Evolutionary conservation across 202 grass and related monocot species (phyloP), one percentile per base, ranked within the genome.

Genomic region (Panicum virgatum): DNA sequence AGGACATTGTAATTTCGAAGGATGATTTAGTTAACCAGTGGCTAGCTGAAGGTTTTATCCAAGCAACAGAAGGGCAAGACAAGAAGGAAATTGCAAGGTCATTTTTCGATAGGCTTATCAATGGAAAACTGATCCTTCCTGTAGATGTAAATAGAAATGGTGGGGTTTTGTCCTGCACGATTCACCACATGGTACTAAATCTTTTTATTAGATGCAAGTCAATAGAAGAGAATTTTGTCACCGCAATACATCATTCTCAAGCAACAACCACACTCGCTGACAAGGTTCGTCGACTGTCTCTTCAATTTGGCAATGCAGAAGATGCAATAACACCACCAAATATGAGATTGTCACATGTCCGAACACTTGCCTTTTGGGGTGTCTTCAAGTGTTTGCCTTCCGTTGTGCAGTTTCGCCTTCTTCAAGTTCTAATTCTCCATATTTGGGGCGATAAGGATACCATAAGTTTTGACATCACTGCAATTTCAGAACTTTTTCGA

Each of bases 251-350:
- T 68, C 4, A 80, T 44, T 72, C 47, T 38, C 50, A 69, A 36
- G 22, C 46, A 30, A 34, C 6, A 7, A 67, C 10, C 16, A 15
- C 11, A 32, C 1, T 65, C 3, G 7, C 86, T 13, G 62, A 80
- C 9, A 89, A 75, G 3, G 22, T 89, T 76, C 82, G 86, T 26
- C 81, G 86, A 10, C 27, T 89, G 20, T 75, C 86, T 34, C 43
- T 89, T 50, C 62, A 80, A 12, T 83, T 73, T 14, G 53, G 59
- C 36, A 84, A 75, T 9, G 20, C 10, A 51, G 44, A 80, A 39
- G 25, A 85, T 79, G 68, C 18, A 0, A 26, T 7, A 0, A 0
- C 3, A 8, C 70, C 70, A 26, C 12, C 27, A 10, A 85, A 66
- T 45, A 62, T 89, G 59, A 25, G 12, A 7, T 15, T 78, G 4